Evolutionary conservation across 768 basidiomycete species (phyloP).

Genomic region (Hemileccinum impolitum): DNA sequence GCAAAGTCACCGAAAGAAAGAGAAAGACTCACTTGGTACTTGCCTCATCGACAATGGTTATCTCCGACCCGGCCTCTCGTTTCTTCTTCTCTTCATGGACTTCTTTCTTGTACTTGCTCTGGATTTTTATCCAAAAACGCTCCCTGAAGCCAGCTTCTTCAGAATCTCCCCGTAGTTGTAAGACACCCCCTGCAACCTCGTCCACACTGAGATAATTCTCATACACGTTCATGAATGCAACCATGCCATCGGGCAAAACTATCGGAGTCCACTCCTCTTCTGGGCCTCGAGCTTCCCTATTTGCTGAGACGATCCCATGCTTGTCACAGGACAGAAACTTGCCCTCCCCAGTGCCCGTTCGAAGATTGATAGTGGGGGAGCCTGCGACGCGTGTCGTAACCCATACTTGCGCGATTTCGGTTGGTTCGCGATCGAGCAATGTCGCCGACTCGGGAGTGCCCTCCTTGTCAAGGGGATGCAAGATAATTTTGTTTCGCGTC

Average conservation of each 20-base stretch:
- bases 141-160: constrained; percentile 84
- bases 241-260: constrained; percentile 78
- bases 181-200: constrained; percentile 78
- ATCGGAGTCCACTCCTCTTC: constrained; percentile 95
- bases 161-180: constrained; percentile 79
- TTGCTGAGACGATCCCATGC: constrained; percentile 78
- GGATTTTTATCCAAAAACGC: constrained; percentile 86
- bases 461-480: constrained; percentile 63
- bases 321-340: constrained; percentile 89
- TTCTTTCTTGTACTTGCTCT: constrained; percentile 85
- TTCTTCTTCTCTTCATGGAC: constrained; percentile 74
- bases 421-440: constrained; percentile 66
- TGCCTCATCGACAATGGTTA: constrained; percentile 64
- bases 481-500: constrained; percentile 67
- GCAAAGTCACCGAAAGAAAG: constrained; percentile 1
- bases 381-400: constrained; percentile 85
- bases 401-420: constrained; percentile 89
- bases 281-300: constrained; percentile 85
- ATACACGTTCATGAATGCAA: constrained; percentile 84
- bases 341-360: constrained; percentile 83
- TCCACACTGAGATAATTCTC: constrained; percentile 86
- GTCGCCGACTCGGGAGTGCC: constrained; percentile 41
- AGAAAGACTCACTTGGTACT: constrained; percentile 62
- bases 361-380: constrained; percentile 78
- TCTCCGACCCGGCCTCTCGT: constrained; percentile 52